These are phyloP conservation scores for Nemania diffusa DNA, from an alignment of 2,329 filamentous ascomycete genomes.

Conservation along the genomic window DNA sequence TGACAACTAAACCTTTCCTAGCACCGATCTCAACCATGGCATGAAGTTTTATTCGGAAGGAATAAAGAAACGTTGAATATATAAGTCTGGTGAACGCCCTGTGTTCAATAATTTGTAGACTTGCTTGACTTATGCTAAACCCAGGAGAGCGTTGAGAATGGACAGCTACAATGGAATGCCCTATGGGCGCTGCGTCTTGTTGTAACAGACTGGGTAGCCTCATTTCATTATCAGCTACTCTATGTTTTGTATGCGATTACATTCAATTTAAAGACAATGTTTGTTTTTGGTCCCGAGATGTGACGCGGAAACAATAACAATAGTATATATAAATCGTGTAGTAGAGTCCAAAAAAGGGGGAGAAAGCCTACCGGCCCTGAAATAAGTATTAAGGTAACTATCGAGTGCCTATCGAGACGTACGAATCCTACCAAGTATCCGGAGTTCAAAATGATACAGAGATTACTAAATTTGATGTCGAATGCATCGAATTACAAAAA, in stretches of 20 bases:
- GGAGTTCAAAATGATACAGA: background rate
- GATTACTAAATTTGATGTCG: background rate
- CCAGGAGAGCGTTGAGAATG: too few relatives aligned
- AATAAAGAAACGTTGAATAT: too few relatives aligned
- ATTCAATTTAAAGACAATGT: background rate
- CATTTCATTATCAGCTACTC: background rate
- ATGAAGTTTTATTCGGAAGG: background rate
- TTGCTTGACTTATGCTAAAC: too few relatives aligned
- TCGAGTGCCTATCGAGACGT: background rate
- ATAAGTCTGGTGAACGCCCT: too few relatives aligned
- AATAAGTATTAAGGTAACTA: background rate
- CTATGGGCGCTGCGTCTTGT: too few relatives aligned
- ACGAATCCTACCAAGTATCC: background rate
- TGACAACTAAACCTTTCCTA: background rate
- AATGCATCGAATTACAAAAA: background rate
- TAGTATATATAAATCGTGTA: background rate
- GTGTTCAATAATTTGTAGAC: too few relatives aligned
- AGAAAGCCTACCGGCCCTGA: constrained; percentile 31
- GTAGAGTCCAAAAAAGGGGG: background rate
- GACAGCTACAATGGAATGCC: too few relatives aligned
- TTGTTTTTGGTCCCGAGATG: background rate
- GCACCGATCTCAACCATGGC: background rate
- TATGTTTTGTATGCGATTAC: background rate
- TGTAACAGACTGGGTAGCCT: too few relatives aligned
- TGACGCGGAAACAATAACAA: background rate